phyloP scores from a whole-genome alignment of 2,329 filamentous ascomycete species.

The Cercospora brassicicola region DNA sequence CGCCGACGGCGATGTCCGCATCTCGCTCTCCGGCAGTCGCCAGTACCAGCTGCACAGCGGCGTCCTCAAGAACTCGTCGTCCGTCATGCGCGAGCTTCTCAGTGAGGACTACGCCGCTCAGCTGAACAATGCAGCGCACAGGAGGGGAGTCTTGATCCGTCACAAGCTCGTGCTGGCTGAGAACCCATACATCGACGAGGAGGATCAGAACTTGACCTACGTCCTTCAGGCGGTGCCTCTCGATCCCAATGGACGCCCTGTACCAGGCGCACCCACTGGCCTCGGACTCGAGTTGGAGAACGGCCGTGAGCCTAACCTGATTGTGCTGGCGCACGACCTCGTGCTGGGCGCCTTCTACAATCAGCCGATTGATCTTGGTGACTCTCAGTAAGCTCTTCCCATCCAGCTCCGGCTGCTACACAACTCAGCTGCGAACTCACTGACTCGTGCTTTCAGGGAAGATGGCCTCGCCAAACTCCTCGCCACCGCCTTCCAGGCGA shows the following conservation, averaged over 20 bases:
- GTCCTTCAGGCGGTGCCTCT: conserved; percentile 21
- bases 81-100: conserved; percentile 29
- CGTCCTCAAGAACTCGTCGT: conserved; percentile 36
- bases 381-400: conserved; percentile 31
- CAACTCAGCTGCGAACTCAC: neutral
- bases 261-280: conserved; percentile 3
- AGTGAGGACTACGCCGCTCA: conserved; percentile 29
- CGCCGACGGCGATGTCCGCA: conserved; percentile 43
- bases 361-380: conserved; percentile 43
- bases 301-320: conserved; percentile 21
- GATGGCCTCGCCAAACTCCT: conserved; percentile 43
- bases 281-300: conserved; percentile 30
- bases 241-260: conserved; percentile 24
- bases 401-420: neutral
- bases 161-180: conserved; percentile 30
- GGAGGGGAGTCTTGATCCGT: conserved; percentile 25
- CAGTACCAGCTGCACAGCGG: conserved; percentile 44
- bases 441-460: conserved; percentile 19
- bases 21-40: conserved; percentile 41
- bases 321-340: conserved; percentile 43
- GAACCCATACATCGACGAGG: conserved; percentile 19
- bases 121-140: conserved; percentile 36
- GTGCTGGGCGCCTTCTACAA: conserved; percentile 53
- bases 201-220: conserved; percentile 15
- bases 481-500: conserved; percentile 43